Percentiles rank a stretch among this genome's conserved stretches.
Evolutionary conservation across 2,329 filamentous ascomycete species (phyloP).

Genomic region (Botrytis paeoniae): DNA sequence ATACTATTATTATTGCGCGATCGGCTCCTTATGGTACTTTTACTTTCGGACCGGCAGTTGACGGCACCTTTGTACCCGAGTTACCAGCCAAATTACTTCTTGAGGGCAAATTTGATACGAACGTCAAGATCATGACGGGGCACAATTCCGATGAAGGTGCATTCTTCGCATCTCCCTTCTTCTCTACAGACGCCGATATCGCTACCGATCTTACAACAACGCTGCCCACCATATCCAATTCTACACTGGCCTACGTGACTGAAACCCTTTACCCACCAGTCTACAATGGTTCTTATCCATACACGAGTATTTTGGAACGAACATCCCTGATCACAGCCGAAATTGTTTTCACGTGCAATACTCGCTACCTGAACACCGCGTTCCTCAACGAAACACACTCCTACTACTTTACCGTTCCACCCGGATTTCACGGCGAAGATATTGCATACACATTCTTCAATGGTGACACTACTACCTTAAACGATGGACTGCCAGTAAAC

Average conservation of each 20-base stretch:
- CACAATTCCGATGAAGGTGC: slow-evolving; percentile 45
- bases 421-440: slow-evolving; percentile 53
- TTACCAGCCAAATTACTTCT: slow-evolving; percentile 46
- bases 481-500: slow-evolving; percentile 34
- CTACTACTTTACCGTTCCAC: slow-evolving; percentile 53
- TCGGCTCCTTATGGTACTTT: slow-evolving; percentile 42
- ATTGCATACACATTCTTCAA: slow-evolving; percentile 53
- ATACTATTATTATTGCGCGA: slow-evolving; percentile 24
- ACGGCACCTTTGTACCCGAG: slow-evolving; percentile 47
- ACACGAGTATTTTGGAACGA: slow-evolving; percentile 45
- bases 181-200: slow-evolving; percentile 25
- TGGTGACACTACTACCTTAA: slow-evolving; percentile 32
- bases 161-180: slow-evolving; percentile 33
- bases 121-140: slow-evolving; percentile 45
- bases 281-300: slow-evolving; percentile 45
- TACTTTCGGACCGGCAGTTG: slow-evolving; percentile 45
- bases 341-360: slow-evolving; percentile 49
- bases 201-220: slow-evolving; percentile 8
- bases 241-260: slow-evolving; percentile 39
- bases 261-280: slow-evolving; percentile 49
- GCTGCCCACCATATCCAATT: slow-evolving; percentile 28
- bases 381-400: slow-evolving; percentile 47
- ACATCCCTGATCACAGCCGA: slow-evolving; percentile 45
- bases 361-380: slow-evolving; percentile 48
- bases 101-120: slow-evolving; percentile 45